phyloP scores from a whole-genome alignment of 2,329 filamentous ascomycete species.

The Colletotrichum sp. region DNA sequence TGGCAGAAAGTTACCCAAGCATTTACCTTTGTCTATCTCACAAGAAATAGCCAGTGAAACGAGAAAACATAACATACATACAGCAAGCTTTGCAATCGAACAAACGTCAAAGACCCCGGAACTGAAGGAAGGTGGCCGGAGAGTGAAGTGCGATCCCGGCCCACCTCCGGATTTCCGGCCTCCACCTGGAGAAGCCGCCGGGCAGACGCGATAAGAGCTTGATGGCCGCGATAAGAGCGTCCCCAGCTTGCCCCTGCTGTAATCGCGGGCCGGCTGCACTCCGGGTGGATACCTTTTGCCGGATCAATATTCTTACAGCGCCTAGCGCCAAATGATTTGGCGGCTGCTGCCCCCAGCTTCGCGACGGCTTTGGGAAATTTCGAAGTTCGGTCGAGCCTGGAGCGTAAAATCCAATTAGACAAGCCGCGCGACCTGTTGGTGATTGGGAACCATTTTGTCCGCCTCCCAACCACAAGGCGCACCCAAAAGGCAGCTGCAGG shows the following conservation, averaged over 20 bases:
- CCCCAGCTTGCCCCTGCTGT: not conserved
- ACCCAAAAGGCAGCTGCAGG: not conserved
- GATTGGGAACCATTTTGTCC: not conserved
- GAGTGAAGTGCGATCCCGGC: slow-evolving; percentile 11
- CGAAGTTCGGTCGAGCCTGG: slow-evolving; percentile 30
- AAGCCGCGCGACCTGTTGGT: slow-evolving; percentile 15
- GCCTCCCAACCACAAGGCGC: not conserved
- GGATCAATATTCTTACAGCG: slow-evolving; percentile 39
- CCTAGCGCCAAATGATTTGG: slow-evolving; percentile 50
- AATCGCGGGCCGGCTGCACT: slow-evolving; percentile 1
- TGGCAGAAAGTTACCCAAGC: not conserved
- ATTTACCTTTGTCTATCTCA: not conserved
- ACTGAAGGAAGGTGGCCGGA: not conserved
- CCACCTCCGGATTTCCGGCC: slow-evolving; percentile 10
- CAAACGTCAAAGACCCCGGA: not conserved
- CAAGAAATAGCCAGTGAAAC: not conserved
- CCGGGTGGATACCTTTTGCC: slow-evolving; percentile 17
- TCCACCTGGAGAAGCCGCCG: not conserved
- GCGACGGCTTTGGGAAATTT: slow-evolving; percentile 41
- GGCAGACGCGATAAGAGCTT: not conserved
- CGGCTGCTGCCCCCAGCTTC: slow-evolving; percentile 42
- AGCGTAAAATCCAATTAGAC: slow-evolving; percentile 1
- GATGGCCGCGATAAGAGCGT: slow-evolving; percentile 4
- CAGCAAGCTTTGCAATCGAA: not conserved
- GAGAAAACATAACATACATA: not conserved